Conservation (phyloP, 371 early-diverging fungal genomes). For the Lichtheimia corymbifera region DNA sequence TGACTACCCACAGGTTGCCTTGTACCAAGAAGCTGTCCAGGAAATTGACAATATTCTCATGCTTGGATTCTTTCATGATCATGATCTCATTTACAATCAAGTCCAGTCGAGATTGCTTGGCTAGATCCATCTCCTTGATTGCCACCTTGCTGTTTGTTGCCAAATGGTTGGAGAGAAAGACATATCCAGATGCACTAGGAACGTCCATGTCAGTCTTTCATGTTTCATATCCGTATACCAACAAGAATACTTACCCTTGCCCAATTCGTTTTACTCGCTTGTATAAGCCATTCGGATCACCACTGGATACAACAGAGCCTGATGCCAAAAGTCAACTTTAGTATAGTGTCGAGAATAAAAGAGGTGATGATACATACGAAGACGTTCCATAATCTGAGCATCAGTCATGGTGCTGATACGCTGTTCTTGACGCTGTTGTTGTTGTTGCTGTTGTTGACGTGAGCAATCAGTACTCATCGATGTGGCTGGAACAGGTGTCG, state of each 20-base stretch:
- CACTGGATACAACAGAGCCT: constrained; percentile 75
- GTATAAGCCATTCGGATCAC: constrained; percentile 86
- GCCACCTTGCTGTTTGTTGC: constrained; percentile 74
- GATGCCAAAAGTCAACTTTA: constrained; percentile 40
- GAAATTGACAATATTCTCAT: constrained; percentile 96
- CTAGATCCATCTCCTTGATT: constrained; percentile 96
- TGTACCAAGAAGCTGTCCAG: constrained; percentile 85
- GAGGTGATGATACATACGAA: constrained; percentile 45
- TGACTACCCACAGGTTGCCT: constrained; percentile 87
- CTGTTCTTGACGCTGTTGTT: constrained; percentile 36
- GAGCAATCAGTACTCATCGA: no score
- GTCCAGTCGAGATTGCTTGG: constrained; percentile 91
- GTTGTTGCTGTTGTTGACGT: no score
- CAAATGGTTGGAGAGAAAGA: constrained; percentile 67
- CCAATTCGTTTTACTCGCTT: constrained; percentile 92
- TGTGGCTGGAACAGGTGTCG: no score
- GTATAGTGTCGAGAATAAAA: not conserved
- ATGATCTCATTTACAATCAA: constrained; percentile 95
- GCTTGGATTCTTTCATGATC: constrained; percentile 95
- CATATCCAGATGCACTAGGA: constrained; percentile 92
- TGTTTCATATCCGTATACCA: not conserved
- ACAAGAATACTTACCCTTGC: constrained; percentile 73
- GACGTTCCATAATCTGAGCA: constrained; percentile 88
- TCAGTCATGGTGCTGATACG: constrained; percentile 87
- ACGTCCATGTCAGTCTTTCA: no score